phyloP scores from a whole-genome alignment of 179 eudicot species.

The Carnegiea gigantea region DNA sequence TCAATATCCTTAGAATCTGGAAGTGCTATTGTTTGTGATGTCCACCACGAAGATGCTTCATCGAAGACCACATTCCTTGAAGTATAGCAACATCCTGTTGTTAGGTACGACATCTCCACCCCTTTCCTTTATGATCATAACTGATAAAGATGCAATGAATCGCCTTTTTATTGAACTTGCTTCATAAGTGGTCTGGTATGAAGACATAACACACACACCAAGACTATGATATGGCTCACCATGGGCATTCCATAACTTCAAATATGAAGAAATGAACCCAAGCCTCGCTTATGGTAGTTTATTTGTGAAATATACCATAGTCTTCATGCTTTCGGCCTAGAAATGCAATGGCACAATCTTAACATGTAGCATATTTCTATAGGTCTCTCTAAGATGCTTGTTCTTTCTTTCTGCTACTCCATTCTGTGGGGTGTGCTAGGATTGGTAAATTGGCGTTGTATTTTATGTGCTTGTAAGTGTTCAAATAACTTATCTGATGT shows the following conservation, averaged over 20 bases:
- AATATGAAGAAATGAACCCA: background rate
- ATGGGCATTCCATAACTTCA: too few relatives aligned
- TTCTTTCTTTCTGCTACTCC: constrained; percentile 1
- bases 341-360: background rate
- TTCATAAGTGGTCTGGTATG: background rate
- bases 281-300: constrained; percentile 1
- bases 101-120: constrained; percentile 20
- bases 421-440: background rate
- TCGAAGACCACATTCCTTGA: constrained; percentile 16
- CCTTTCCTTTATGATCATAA: background rate
- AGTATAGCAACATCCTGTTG: constrained; percentile 1
- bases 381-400: background rate
- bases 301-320: background rate
- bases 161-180: constrained; percentile 13
- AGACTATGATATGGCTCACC: constrained; percentile 1
- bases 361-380: too few relatives aligned
- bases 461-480: too few relatives aligned
- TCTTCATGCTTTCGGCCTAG: constrained; percentile 7
- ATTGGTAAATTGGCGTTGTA: too few relatives aligned
- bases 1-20: constrained; percentile 15
- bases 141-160: constrained; percentile 3
- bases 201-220: background rate
- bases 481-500: too few relatives aligned
- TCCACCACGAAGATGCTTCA: constrained; percentile 25
- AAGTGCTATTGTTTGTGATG: constrained; percentile 1